A percentile compares a stretch with the other conserved stretches of the same genome.
These are phyloP conservation scores for Usnea hakonensis DNA, from an alignment of 495 filamentous ascomycete species.

Conservation along the genomic window DNA sequence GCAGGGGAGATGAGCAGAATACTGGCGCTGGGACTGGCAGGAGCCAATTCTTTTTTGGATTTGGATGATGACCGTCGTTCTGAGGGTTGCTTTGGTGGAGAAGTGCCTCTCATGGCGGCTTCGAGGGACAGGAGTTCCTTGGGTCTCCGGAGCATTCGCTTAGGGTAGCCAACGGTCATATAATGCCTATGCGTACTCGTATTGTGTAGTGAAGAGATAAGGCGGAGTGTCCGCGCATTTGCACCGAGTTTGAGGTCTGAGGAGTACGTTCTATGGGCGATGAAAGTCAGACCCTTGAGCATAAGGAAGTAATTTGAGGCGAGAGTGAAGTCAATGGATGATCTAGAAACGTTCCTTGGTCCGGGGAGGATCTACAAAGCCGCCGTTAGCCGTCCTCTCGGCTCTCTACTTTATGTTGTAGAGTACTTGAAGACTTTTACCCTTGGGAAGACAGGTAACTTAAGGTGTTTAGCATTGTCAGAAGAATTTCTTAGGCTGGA, in stretches of 20 bases:
- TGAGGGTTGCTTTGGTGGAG: neutral
- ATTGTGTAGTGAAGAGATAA: neutral
- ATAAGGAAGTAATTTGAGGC: neutral
- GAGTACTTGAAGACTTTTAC: no score
- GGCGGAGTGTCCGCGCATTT: neutral
- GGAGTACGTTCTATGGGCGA: neutral
- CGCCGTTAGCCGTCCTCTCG: no score
- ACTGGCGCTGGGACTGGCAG: slow-evolving; percentile 36
- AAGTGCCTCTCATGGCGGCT: slow-evolving; percentile 4
- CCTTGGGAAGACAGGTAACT: no score
- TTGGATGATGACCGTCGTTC: neutral
- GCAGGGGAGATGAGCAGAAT: slow-evolving; percentile 77
- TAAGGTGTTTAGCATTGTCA: no score
- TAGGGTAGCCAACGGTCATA: neutral
- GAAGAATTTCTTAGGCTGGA: no score
- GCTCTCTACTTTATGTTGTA: no score
- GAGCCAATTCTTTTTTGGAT: neutral
- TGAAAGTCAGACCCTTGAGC: neutral
- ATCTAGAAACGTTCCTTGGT: no score
- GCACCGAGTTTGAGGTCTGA: neutral
- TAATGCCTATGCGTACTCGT: neutral
- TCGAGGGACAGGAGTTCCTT: neutral
- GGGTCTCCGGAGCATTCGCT: neutral
- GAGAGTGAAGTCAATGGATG: neutral
- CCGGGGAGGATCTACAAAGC: no score